These are phyloP conservation scores for Phylloporus sp. DNA, from an alignment of 768 basidiomycete genomes.

Conservation along the genomic window DNA sequence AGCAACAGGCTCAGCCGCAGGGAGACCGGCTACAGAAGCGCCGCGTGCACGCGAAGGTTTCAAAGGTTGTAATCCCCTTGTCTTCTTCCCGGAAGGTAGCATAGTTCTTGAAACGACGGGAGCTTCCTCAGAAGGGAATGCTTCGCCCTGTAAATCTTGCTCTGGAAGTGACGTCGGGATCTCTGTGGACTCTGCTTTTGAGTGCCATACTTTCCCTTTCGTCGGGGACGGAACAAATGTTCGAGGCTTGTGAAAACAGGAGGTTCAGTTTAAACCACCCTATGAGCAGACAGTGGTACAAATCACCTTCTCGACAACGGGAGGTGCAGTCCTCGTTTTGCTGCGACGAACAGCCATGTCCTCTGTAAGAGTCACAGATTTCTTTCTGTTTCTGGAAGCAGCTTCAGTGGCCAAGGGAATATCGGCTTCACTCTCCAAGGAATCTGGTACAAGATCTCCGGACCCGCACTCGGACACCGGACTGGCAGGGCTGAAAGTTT, in stretches of 20 bases:
- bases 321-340: slow-evolving; percentile 2
- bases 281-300: not conserved
- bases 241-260: not conserved
- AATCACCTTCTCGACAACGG: slow-evolving; percentile 17
- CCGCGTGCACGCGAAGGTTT: slow-evolving; percentile 4
- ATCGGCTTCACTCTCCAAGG: slow-evolving; percentile 32
- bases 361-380: not conserved
- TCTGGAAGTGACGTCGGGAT: slow-evolving; percentile 60
- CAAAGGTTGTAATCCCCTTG: not conserved
- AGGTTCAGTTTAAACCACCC: not conserved
- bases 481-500: slow-evolving; percentile 18
- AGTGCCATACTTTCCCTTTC: slow-evolving; percentile 12
- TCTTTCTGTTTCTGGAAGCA: slow-evolving; percentile 18
- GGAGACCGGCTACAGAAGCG: slow-evolving; percentile 1
- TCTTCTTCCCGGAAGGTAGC: slow-evolving; percentile 7
- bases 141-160: slow-evolving; percentile 36
- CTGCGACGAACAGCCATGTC: slow-evolving; percentile 1
- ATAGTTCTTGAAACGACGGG: slow-evolving; percentile 3
- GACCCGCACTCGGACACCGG: slow-evolving; percentile 21
- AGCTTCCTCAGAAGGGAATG: slow-evolving; percentile 5
- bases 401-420: slow-evolving; percentile 38
- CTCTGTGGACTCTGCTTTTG: slow-evolving; percentile 29
- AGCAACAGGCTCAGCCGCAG: slow-evolving; percentile 5
- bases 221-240: slow-evolving; percentile 6
- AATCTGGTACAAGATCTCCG: slow-evolving; percentile 27